Evolutionary conservation across 2,329 filamentous ascomycete genomes (phyloP).

Genomic region (Aspergillus pseudoviridinutans): DNA sequence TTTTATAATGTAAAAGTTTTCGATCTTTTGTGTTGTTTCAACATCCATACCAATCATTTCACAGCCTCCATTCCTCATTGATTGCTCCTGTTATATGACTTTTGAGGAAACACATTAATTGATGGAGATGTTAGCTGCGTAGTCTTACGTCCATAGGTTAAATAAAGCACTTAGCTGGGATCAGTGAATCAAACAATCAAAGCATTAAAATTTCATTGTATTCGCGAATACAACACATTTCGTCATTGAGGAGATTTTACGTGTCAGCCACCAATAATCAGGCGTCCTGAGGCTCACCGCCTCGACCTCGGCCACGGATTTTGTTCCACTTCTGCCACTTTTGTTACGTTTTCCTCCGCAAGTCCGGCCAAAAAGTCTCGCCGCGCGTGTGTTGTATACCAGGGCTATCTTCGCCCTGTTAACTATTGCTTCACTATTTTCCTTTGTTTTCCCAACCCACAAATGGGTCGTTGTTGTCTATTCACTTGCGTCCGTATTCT

Average conservation of each 20-base stretch:
- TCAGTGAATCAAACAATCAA: background rate
- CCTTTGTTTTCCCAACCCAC: constrained; percentile 4
- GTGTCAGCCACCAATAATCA: background rate
- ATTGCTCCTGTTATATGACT: background rate
- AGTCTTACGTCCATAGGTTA: background rate
- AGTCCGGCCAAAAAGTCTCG: constrained; percentile 9
- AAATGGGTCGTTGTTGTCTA: background rate
- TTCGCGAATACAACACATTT: constrained; percentile 1
- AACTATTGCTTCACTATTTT: constrained; percentile 1
- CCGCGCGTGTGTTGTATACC: background rate
- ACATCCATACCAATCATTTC: background rate
- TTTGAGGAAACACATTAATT: background rate
- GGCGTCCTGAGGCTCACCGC: constrained; percentile 1
- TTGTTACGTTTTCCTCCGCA: constrained; percentile 18
- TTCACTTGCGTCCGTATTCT: background rate
- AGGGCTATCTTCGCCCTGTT: background rate
- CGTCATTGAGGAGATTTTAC: constrained; percentile 6
- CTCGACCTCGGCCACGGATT: constrained; percentile 1
- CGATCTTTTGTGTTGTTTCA: background rate
- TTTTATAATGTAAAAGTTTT: background rate
- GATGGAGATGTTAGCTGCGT: background rate
- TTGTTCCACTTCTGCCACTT: constrained; percentile 13
- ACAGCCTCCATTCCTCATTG: background rate
- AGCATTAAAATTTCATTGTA: background rate
- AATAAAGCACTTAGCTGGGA: background rate